Percentiles rank a stretch among this genome's conserved stretches.
These are phyloP conservation scores for Apiospora arundinis DNA, from an alignment of 2,329 filamentous ascomycete species.

Conservation along the genomic window DNA sequence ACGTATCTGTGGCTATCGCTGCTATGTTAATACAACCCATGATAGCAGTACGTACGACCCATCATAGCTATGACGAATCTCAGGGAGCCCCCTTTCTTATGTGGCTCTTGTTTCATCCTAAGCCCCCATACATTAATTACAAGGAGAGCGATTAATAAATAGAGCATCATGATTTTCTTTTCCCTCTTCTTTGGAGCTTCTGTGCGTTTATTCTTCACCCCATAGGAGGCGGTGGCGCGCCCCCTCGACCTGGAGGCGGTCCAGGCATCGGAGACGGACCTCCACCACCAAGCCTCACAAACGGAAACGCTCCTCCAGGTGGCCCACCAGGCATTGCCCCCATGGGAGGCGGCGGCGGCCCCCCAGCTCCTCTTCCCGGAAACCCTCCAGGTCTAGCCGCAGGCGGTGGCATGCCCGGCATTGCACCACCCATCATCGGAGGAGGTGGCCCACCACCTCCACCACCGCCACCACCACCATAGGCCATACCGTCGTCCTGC, in stretches of 20 bases:
- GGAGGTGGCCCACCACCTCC: not conserved
- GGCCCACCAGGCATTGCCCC: not conserved
- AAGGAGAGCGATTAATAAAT: not conserved
- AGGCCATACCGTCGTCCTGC: not conserved
- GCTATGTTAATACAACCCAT: too few relatives aligned
- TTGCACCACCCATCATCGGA: constrained; percentile 12
- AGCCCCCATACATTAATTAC: too few relatives aligned
- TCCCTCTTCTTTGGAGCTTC: not conserved
- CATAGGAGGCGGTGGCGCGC: not conserved
- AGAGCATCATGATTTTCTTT: not conserved
- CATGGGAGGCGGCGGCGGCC: not conserved
- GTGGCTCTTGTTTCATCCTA: too few relatives aligned
- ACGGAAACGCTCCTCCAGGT: not conserved
- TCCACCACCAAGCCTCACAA: not conserved
- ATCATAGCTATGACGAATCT: too few relatives aligned
- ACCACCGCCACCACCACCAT: not conserved
- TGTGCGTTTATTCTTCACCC: too few relatives aligned
- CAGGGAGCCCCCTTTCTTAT: too few relatives aligned
- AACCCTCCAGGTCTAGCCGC: constrained; percentile 6
- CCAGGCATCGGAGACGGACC: constrained; percentile 5
- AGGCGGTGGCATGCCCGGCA: constrained; percentile 12
- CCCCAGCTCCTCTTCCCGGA: not conserved
- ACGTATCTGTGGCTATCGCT: too few relatives aligned
- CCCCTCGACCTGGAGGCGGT: not conserved
- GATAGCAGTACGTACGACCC: too few relatives aligned